phyloP scores from a whole-genome alignment of 345 rosid genomes.

The Pistacia vera region DNA sequence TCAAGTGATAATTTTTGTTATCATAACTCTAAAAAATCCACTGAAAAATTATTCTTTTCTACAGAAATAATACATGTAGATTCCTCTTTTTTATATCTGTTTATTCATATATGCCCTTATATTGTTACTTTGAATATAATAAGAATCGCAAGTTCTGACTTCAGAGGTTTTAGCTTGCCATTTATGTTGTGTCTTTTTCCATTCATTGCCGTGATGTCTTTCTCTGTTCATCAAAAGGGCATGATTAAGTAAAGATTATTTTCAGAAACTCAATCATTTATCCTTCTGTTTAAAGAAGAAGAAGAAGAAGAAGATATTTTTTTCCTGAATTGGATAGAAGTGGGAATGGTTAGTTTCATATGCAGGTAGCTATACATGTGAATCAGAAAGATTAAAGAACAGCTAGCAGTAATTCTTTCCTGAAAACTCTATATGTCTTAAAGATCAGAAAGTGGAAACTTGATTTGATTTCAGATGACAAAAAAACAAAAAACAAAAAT shows the following conservation, averaged over 20 bases:
- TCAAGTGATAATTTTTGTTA: neutral
- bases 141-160: neutral
- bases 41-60: no score
- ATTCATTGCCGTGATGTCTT: neutral
- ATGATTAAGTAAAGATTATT: neutral
- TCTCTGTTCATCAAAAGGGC: constrained; percentile 5
- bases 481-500: no score
- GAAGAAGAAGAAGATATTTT: neutral
- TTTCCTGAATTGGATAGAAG: constrained; percentile 9
- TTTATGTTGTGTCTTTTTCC: neutral
- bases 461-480: neutral
- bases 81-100: no score
- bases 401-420: neutral
- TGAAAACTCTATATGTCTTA: neutral
- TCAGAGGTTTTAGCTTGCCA: neutral
- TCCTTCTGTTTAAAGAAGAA: neutral
- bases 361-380: constrained; percentile 13
- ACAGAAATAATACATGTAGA: no score
- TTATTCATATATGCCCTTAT: no score
- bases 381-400: neutral
- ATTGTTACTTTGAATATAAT: neutral
- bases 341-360: constrained; percentile 14
- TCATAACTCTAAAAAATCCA: no score
- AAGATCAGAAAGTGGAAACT: constrained; percentile 3
- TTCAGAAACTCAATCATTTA: neutral